phyloP scores from a whole-genome alignment of 208 protist genomes.

The Leishmania turanica region DNA sequence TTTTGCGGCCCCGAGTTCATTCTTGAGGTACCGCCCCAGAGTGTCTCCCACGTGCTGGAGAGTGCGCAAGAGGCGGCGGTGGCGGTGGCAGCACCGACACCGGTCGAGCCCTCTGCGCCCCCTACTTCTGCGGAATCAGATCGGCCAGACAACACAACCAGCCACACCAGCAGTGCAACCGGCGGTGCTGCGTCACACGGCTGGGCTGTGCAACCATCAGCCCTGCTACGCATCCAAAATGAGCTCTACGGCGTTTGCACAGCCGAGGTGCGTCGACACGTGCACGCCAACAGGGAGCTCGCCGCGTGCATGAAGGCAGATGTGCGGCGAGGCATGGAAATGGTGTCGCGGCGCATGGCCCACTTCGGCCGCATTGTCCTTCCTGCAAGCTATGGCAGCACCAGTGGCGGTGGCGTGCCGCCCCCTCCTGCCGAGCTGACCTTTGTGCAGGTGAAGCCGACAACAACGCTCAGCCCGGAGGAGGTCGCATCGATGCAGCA shows the following conservation, averaged over 20 bases:
- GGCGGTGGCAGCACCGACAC: slow-evolving; percentile 29
- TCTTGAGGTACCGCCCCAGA: slow-evolving; percentile 95
- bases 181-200: slow-evolving; percentile 93
- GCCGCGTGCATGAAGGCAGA: slow-evolving; percentile 87
- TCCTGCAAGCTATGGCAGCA: slow-evolving; percentile 19
- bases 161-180: neutral
- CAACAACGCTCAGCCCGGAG: slow-evolving; percentile 19
- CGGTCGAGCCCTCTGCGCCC: neutral
- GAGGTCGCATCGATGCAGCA: slow-evolving; percentile 41
- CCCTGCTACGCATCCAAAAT: slow-evolving; percentile 92
- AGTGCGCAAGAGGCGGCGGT: slow-evolving; percentile 86
- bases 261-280: slow-evolving; percentile 74
- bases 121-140: neutral
- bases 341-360: slow-evolving; percentile 31
- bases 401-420: slow-evolving; percentile 30
- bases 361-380: slow-evolving; percentile 25
- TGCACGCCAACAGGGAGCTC: slow-evolving; percentile 38
- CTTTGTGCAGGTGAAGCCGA: slow-evolving; percentile 38
- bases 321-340: slow-evolving; percentile 25
- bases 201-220: slow-evolving; percentile 95
- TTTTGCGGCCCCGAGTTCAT: slow-evolving; percentile 94
- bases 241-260: slow-evolving; percentile 82
- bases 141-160: neutral
- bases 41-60: slow-evolving; percentile 93
- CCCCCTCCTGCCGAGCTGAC: slow-evolving; percentile 35